Conservation (phyloP, 2,329 filamentous ascomycete species). For the Neopestalotiopsis clavispora region DNA sequence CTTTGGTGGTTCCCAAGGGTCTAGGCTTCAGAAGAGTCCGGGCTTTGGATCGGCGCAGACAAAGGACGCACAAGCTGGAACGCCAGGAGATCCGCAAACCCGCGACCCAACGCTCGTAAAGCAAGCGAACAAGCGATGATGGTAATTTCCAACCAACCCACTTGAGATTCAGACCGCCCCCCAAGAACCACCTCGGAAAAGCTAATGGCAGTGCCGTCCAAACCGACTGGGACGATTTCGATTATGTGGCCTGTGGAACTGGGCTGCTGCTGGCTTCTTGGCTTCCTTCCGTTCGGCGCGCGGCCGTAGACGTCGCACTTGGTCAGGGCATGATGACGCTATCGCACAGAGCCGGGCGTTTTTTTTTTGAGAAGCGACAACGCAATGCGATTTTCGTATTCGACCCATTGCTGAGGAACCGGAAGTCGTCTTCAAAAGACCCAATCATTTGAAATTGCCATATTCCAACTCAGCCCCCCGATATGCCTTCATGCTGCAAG, state of each 20-base stretch:
- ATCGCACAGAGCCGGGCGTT: background rate
- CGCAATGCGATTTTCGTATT: background rate
- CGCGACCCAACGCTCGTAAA: conserved; percentile 4
- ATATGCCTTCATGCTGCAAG: background rate
- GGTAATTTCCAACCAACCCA: conserved; percentile 10
- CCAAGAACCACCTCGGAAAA: background rate
- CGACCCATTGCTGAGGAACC: background rate
- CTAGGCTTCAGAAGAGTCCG: background rate
- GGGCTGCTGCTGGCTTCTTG: conserved; percentile 4
- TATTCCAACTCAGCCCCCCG: background rate
- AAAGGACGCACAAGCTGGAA: conserved; percentile 2
- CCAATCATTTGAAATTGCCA: conserved; percentile 3
- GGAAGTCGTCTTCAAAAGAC: background rate
- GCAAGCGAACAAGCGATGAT: background rate
- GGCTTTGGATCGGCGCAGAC: background rate
- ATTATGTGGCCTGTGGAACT: conserved; percentile 18
- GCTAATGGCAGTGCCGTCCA: conserved; percentile 7
- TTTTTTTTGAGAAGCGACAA: background rate
- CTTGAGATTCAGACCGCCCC: conserved; percentile 10
- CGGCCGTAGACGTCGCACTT: background rate
- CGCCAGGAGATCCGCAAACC: background rate
- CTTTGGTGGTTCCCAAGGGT: background rate
- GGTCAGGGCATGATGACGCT: background rate
- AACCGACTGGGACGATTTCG: background rate
- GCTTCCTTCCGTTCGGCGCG: background rate